Conservation (phyloP, 306 rosid genomes). For the Benincasa hispida region DNA sequence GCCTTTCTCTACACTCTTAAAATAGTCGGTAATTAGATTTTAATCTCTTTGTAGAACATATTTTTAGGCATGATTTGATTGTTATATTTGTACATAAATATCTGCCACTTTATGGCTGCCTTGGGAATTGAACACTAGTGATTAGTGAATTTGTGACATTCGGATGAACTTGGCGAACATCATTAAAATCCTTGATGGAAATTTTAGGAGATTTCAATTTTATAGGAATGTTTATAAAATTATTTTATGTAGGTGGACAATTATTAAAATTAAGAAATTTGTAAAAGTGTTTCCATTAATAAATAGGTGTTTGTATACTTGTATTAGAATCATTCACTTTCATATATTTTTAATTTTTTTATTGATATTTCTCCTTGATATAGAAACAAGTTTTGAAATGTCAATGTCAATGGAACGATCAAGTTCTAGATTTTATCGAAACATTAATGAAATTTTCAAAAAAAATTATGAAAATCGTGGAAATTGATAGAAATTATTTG, state of each 20-base stretch:
- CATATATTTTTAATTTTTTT: too few relatives aligned
- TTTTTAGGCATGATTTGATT: not conserved
- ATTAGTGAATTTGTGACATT: not conserved
- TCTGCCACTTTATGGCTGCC: not conserved
- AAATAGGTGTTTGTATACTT: too few relatives aligned
- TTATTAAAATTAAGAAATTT: not conserved
- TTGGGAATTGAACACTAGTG: not conserved
- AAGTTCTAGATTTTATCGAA: too few relatives aligned
- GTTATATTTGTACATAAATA: slow-evolving; percentile 4
- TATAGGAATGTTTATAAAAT: not conserved
- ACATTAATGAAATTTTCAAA: too few relatives aligned
- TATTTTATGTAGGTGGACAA: not conserved
- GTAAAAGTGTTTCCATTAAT: not conserved
- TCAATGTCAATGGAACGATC: too few relatives aligned
- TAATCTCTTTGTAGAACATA: not conserved
- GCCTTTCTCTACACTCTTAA: not conserved
- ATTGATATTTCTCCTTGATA: too few relatives aligned
- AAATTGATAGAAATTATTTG: too few relatives aligned
- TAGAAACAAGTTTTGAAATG: too few relatives aligned
- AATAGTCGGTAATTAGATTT: not conserved
- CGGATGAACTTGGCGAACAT: not conserved
- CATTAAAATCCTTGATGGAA: not conserved
- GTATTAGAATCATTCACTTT: too few relatives aligned
- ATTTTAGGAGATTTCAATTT: not conserved
- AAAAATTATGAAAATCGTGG: too few relatives aligned